These are phyloP conservation scores for Cyclotella atomus DNA, from an alignment of 108 stramenopile genomes.

Conservation along the genomic window DNA sequence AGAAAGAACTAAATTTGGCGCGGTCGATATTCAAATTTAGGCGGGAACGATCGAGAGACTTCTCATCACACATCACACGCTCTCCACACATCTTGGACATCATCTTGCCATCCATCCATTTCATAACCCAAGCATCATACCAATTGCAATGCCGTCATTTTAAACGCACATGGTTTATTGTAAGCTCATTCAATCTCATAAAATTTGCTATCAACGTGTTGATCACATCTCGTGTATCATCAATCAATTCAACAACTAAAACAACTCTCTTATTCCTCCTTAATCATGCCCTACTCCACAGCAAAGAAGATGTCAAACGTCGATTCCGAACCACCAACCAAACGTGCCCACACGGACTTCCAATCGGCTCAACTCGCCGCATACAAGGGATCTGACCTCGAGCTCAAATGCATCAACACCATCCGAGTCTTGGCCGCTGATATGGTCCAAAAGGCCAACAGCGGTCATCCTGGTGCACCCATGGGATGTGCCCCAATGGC, in stretches of 20 bases:
- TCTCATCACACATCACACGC: too few species aligned
- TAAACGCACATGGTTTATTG: neutral
- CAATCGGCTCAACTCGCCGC: slow-evolving; percentile 38
- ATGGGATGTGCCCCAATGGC: slow-evolving; percentile 99
- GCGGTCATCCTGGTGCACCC: slow-evolving; percentile 98
- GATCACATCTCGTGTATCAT: neutral
- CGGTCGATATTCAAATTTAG: too few species aligned
- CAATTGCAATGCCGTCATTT: neutral
- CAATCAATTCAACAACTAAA: neutral
- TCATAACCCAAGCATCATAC: neutral
- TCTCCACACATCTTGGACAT: too few species aligned
- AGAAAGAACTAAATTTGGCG: too few species aligned
- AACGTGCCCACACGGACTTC: slow-evolving; percentile 35
- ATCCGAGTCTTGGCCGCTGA: slow-evolving; percentile 94
- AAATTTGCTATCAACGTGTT: neutral
- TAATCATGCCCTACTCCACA: slow-evolving; percentile 1
- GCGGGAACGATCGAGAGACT: too few species aligned
- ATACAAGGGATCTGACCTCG: slow-evolving; percentile 66
- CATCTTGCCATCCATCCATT: neutral
- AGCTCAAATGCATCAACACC: slow-evolving; percentile 92
- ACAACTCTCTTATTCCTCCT: neutral
- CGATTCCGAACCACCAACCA: slow-evolving; percentile 39
- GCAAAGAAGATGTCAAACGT: slow-evolving; percentile 10
- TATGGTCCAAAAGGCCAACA: slow-evolving; percentile 93
- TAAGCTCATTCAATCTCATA: neutral